phyloP scores from a whole-genome alignment of 1,284 basidiomycete genomes.

The Boletellus deceptivus region DNA sequence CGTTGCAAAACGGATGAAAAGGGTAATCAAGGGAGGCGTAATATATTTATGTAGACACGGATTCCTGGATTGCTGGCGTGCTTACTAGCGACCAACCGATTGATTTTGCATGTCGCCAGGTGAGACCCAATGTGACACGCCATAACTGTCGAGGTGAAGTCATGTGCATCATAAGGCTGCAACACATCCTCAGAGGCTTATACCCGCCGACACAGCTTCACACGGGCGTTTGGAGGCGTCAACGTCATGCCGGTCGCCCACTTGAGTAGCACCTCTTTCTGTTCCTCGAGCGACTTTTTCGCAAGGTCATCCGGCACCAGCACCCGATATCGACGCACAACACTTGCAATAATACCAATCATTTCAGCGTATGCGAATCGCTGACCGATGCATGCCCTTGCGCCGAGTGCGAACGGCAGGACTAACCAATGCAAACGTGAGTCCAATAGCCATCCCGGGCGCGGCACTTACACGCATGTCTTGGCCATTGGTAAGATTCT shows the following conservation, averaged over 20 bases:
- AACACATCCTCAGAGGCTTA: slow-evolving; percentile 2
- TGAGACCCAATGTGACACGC: too few species aligned
- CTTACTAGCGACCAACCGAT: too few species aligned
- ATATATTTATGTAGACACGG: too few species aligned
- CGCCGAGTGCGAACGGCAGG: slow-evolving; percentile 40
- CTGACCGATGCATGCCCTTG: slow-evolving; percentile 42
- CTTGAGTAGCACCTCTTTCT: slow-evolving; percentile 26
- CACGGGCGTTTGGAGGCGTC: slow-evolving; percentile 27
- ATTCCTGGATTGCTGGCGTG: too few species aligned
- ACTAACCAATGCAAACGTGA: slow-evolving; percentile 16
- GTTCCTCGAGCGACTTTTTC: slow-evolving; percentile 23
- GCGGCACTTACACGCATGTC: slow-evolving; percentile 27
- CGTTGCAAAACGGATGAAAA: too few species aligned
- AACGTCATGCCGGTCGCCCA: slow-evolving; percentile 35
- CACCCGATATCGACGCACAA: slow-evolving; percentile 32
- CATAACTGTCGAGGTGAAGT: too few species aligned
- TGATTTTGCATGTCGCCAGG: too few species aligned
- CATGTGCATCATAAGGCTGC: too few species aligned
- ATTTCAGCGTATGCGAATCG: slow-evolving; percentile 32
- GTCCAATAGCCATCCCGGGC: not conserved
- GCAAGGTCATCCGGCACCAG: slow-evolving; percentile 35
- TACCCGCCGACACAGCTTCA: slow-evolving; percentile 21
- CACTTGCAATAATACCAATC: slow-evolving; percentile 29
- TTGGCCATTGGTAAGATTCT: slow-evolving; percentile 38
- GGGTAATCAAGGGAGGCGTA: too few species aligned